A percentile compares a stretch with the other conserved stretches of the same genome.
These are phyloP conservation scores for Pochonia chlamydosporia DNA, from an alignment of 2,329 filamentous ascomycete genomes.

Conservation along the genomic window DNA sequence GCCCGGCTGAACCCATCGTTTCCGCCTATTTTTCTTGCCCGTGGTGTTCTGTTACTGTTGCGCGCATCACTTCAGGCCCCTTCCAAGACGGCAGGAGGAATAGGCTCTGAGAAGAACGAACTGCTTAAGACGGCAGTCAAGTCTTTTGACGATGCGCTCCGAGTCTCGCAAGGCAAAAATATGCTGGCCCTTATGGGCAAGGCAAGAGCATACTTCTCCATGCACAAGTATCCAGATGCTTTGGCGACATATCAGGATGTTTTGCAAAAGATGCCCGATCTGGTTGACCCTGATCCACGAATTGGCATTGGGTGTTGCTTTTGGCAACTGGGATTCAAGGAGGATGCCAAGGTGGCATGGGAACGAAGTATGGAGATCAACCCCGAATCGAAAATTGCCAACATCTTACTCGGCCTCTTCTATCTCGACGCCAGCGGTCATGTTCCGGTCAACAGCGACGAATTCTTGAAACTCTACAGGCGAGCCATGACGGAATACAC, in stretches of 20 bases:
- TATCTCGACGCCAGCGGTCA: slow-evolving; percentile 83
- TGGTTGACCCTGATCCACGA: slow-evolving; percentile 88
- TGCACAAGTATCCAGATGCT: slow-evolving; percentile 80
- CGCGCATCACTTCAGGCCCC: slow-evolving; percentile 79
- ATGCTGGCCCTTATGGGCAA: slow-evolving; percentile 90
- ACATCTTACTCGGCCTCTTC: slow-evolving; percentile 84
- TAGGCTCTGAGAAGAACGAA: slow-evolving; percentile 71
- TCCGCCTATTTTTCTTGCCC: slow-evolving; percentile 82
- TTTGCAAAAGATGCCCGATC: slow-evolving; percentile 75
- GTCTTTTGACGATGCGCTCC: slow-evolving; percentile 89
- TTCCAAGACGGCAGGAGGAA: slow-evolving; percentile 58
- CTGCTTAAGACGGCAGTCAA: slow-evolving; percentile 81
- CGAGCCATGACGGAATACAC: slow-evolving; percentile 93
- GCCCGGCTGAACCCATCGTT: slow-evolving; percentile 89
- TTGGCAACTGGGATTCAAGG: slow-evolving; percentile 93
- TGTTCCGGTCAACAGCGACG: slow-evolving; percentile 74
- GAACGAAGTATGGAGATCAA: slow-evolving; percentile 76
- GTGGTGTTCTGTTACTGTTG: slow-evolving; percentile 82
- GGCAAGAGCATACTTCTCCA: slow-evolving; percentile 77
- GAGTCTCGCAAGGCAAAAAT: slow-evolving; percentile 78
- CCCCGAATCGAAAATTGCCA: slow-evolving; percentile 80
- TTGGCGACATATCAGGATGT: slow-evolving; percentile 82
- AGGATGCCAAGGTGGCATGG: slow-evolving; percentile 88
- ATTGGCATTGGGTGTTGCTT: slow-evolving; percentile 96
- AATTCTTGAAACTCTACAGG: slow-evolving; percentile 81